These are phyloP conservation scores for Bimuria novae-zelandiae DNA, from an alignment of 2,329 filamentous ascomycete species.

Conservation along the genomic window DNA sequence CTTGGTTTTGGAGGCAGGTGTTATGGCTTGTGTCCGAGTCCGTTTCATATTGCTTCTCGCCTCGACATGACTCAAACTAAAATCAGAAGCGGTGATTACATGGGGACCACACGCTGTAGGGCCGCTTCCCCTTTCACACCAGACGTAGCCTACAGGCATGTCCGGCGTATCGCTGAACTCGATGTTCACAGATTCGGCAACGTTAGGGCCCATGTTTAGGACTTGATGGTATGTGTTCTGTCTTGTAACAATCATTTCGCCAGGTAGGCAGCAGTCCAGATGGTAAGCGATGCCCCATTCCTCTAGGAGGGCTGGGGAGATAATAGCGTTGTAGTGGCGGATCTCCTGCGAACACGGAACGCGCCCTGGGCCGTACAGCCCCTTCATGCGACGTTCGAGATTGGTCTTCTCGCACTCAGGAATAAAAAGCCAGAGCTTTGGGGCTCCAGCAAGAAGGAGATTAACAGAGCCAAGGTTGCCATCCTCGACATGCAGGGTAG, in stretches of 20 bases:
- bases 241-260: conserved; percentile 9
- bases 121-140: background rate
- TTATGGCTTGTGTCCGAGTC: background rate
- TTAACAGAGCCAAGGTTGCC: conserved; percentile 7
- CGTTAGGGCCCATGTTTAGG: conserved; percentile 8
- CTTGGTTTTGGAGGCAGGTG: background rate
- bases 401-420: background rate
- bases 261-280: background rate
- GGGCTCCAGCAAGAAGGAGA: conserved; percentile 6
- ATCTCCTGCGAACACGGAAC: background rate
- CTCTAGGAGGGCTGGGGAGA: conserved; percentile 1
- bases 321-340: background rate
- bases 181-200: conserved; percentile 9
- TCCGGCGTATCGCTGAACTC: conserved; percentile 4
- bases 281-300: conserved; percentile 1
- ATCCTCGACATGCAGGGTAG: conserved; percentile 10
- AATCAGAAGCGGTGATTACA: background rate
- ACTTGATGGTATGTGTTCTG: conserved; percentile 9
- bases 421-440: conserved; percentile 10
- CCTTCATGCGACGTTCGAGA: background rate
- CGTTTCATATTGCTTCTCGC: background rate
- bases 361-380: background rate
- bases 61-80: background rate
- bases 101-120: background rate
- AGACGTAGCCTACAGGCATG: conserved; percentile 3